Evolutionary conservation across 1,284 basidiomycete species (phyloP).

Genomic region (Ustilago curta): DNA sequence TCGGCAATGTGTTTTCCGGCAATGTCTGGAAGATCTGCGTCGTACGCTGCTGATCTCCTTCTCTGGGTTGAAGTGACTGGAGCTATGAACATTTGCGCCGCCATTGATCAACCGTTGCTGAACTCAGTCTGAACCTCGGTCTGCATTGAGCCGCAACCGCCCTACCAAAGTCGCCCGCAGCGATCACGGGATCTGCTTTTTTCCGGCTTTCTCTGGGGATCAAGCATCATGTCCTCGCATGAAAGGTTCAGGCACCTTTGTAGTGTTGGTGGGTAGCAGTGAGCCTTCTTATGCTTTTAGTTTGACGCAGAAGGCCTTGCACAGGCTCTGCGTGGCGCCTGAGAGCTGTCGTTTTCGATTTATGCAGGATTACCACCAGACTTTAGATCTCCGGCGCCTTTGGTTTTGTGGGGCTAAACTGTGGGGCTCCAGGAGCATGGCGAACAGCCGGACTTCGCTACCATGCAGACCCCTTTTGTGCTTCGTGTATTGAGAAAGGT

Average conservation of each 20-base stretch:
- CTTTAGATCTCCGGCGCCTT: neutral
- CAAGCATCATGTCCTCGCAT: neutral
- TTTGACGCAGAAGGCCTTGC: neutral
- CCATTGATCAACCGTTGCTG: neutral
- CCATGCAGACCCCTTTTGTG: neutral
- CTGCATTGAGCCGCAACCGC: neutral
- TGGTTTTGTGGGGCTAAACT: neutral
- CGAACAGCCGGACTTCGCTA: neutral
- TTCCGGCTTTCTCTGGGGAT: neutral
- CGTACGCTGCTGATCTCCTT: neutral
- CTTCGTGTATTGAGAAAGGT: neutral
- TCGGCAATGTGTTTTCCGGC: neutral
- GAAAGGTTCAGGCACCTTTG: neutral
- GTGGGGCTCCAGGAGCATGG: neutral
- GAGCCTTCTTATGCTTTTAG: too few species aligned
- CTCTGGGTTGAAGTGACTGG: too few species aligned
- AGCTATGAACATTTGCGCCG: neutral
- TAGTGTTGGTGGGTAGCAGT: neutral
- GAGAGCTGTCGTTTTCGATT: neutral
- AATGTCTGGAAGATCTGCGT: neutral
- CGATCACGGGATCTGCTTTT: neutral
- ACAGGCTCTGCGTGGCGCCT: neutral
- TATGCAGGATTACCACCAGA: neutral
- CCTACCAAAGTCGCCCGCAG: neutral
- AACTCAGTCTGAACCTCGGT: neutral